phyloP scores from a whole-genome alignment of 164 flowering plant genomes.

The Stephania yunnanensis region DNA sequence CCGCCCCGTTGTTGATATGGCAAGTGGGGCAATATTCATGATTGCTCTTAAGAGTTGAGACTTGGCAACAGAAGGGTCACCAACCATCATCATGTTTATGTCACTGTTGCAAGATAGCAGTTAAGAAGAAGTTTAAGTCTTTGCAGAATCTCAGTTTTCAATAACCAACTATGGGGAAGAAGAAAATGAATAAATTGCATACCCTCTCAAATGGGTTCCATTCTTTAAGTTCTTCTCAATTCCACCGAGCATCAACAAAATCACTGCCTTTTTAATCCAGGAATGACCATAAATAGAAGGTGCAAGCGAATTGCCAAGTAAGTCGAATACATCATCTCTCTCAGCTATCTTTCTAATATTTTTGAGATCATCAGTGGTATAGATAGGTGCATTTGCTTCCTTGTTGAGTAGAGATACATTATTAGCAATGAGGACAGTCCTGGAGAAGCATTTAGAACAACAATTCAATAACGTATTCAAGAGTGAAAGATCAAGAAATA shows the following conservation, averaged over 20 bases:
- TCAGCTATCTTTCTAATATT: slow-evolving; percentile 72
- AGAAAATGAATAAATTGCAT: slow-evolving; percentile 18
- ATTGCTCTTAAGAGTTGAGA: slow-evolving; percentile 96
- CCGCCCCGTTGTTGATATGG: slow-evolving; percentile 98
- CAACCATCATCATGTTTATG: slow-evolving; percentile 99
- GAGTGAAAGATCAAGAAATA: neutral
- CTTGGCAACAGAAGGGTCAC: slow-evolving; percentile 99
- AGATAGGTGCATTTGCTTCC: slow-evolving; percentile 84
- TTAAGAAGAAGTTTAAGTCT: neutral
- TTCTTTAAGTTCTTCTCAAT: slow-evolving; percentile 90
- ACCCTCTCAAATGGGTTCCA: slow-evolving; percentile 99
- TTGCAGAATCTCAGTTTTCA: neutral
- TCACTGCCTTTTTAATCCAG: slow-evolving; percentile 97
- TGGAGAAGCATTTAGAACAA: slow-evolving; percentile 19
- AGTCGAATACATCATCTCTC: slow-evolving; percentile 71
- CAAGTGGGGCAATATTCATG: slow-evolving; percentile 95
- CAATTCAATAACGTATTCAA: neutral
- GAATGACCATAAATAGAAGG: slow-evolving; percentile 97
- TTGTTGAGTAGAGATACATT: slow-evolving; percentile 90
- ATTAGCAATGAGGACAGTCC: slow-evolving; percentile 92
- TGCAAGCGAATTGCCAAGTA: slow-evolving; percentile 93
- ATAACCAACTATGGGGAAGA: neutral
- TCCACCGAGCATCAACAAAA: slow-evolving; percentile 94
- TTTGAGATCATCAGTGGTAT: slow-evolving; percentile 60
- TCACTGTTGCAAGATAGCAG: slow-evolving; percentile 41